phyloP scores from a whole-genome alignment of 2,329 filamentous ascomycete genomes.

The Orbilia ellipsospora region DNA sequence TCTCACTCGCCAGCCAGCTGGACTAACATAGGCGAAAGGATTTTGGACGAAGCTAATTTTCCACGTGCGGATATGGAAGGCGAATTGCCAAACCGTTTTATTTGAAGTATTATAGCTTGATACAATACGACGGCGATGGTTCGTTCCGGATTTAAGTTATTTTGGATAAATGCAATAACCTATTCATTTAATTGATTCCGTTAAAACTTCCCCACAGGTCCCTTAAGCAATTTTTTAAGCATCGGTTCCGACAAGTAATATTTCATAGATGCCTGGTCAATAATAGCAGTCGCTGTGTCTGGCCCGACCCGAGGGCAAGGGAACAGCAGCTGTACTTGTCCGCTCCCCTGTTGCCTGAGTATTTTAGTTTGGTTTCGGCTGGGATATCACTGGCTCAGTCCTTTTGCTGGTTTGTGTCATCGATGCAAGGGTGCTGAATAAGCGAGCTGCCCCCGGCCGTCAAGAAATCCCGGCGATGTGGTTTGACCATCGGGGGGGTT shows the following conservation, averaged over 20 bases:
- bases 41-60: slow-evolving; percentile 28
- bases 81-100: slow-evolving; percentile 19
- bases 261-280: slow-evolving; percentile 43
- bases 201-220: slow-evolving; percentile 5
- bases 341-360: slow-evolving; percentile 45
- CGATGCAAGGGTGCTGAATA: slow-evolving; percentile 45
- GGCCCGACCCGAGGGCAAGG: slow-evolving; percentile 39
- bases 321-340: slow-evolving; percentile 35
- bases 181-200: slow-evolving; percentile 29
- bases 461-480: slow-evolving; percentile 41
- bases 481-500: slow-evolving; percentile 37
- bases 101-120: slow-evolving; percentile 31
- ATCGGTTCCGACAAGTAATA: slow-evolving; percentile 13
- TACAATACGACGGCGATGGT: slow-evolving; percentile 29
- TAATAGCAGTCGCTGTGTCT: slow-evolving; percentile 23
- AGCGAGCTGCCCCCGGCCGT: slow-evolving; percentile 45
- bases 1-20: slow-evolving; percentile 42
- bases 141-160: slow-evolving; percentile 25
- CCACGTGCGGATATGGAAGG: slow-evolving; percentile 44
- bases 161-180: slow-evolving; percentile 1
- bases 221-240: slow-evolving; percentile 40
- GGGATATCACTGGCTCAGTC: slow-evolving; percentile 49
- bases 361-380: slow-evolving; percentile 56
- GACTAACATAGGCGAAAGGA: slow-evolving; percentile 13
- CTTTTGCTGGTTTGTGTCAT: slow-evolving; percentile 55